Evolutionary conservation across 2,329 filamentous ascomycete species (phyloP), one percentile per base, ranked within the genome.

Genomic region (Claviceps pazoutovae): DNA sequence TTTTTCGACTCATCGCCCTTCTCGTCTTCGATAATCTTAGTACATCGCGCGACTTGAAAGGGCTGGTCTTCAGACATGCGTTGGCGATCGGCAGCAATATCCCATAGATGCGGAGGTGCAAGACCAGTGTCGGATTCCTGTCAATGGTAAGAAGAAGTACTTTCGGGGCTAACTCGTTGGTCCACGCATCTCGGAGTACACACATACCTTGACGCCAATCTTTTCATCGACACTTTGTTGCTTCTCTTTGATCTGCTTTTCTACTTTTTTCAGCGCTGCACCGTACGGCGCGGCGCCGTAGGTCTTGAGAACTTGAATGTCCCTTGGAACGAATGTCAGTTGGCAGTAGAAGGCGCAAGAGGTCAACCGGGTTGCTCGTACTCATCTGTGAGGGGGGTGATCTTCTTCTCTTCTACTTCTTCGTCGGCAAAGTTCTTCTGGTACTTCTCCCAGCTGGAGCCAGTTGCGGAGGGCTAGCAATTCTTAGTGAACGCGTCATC

Each of bases 211-310:
- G 62, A 88, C 83, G 52, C 83, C 93, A 61, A 98, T 97, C 80
- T 98, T 98, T 74, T 98, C 93, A 61, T 98, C 95, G 56, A 98
- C 91, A 56, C 89, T 95, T 64, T 88, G 86, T 72, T 98, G 93
- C 71, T 95, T 95, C 69, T 98, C 93, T 71, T 97, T 98, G 77
- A 98, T 97, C 73, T 96, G 87, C 71, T 97, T 95, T 73, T 98
- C 93, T 56, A 98, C 85, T 74, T 93, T 94, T 80, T 95, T 96
- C 65, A 98, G 75, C 55, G 88, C 85, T 47, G 88, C 84, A 59
- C 88, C 91, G 65, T 98, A 98, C 36, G 93, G 93, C 53, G 93
- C 93, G 38, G 91, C 90, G 63, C 94, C 94, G 71, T 98, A 98
- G 56, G 93, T 98, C 76, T 97, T 98, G 62, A 98, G 82, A 59